Base-by-base conservation (phyloP, 805 yeast species). In the Brettanomyces bruxellensis region DNA sequence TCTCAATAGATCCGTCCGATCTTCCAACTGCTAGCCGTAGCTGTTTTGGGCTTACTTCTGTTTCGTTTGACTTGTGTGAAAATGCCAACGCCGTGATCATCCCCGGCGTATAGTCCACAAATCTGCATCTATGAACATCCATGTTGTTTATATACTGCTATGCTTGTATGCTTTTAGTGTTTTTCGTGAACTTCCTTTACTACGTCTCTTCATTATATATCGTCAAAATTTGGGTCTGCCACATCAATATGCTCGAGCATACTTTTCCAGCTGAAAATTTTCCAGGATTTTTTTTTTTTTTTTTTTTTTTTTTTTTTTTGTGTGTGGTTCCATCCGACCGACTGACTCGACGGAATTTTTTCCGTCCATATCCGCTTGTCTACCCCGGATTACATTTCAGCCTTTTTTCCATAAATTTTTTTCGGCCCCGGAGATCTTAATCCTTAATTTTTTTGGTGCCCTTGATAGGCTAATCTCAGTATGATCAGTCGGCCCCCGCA, bases 1-100 rank as follows among this genome's bases (percentile, higher is more conserved):
- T 80, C 65, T 93, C 99, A 49, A 93, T 85, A 58, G 90, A 90
- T 37, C 99, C 99, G 60, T 93, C 90, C 41, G 87, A 78, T 62
- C 97, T 76, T 30, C 96, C 98, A 5, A 91, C 85, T 1, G 98
- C 97, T 36, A 93, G 66, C 49, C 96, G 72, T 46, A 88, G 68
- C 49, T 77, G 81, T 24, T 62, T 65, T 25, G 78, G 81, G 1
- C 79, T 69, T 28, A 68, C 55, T 41, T 70, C 70, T 22, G 67
- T 61, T 12, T 44, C 32, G 3, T 70, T 65, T 0, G 86, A 75
- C 4, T 65, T 60, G 59, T 79, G 86, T 34, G 91, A 84, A 61
- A 89, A 91, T 3, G 86, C 83, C 44, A 85, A 65, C 1, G 95
- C 76, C 0, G 97, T 87, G 46, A 91, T 83, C 23, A 87, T 78